Evolutionary conservation across 163 green algal genomes (phyloP).

Genomic region (Volvox carteri): DNA sequence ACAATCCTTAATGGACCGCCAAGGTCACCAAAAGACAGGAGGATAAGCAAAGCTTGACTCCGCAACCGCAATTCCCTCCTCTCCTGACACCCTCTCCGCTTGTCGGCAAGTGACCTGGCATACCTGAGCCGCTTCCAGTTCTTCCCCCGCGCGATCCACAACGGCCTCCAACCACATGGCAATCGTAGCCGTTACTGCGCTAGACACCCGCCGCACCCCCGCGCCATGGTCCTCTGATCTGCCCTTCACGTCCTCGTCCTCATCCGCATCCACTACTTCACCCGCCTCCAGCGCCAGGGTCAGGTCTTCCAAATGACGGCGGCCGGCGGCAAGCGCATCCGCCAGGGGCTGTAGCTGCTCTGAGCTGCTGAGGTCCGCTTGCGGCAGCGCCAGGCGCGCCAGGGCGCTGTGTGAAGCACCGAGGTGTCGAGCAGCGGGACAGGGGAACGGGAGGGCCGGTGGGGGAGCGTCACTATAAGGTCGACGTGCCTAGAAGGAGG

Average conservation of each 20-base stretch:
- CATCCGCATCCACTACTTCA: not conserved
- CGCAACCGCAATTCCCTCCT: too few species aligned
- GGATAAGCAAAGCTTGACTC: too few species aligned
- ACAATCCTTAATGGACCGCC: too few species aligned
- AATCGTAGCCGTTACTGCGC: conserved; percentile 1
- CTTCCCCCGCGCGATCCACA: not conserved
- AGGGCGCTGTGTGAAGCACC: conserved; percentile 31
- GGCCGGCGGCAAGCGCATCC: not conserved
- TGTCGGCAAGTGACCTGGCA: too few species aligned
- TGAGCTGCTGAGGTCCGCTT: not conserved
- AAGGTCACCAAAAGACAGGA: too few species aligned
- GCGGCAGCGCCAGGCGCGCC: not conserved
- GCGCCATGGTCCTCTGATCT: not conserved
- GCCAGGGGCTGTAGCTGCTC: conserved; percentile 24
- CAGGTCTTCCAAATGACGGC: conserved; percentile 17
- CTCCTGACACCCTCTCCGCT: too few species aligned
- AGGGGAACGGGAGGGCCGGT: too few species aligned
- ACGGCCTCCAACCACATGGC: conserved; percentile 28
- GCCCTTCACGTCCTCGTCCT: not conserved
- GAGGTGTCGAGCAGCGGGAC: too few species aligned
- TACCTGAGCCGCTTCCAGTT: conserved; percentile 36
- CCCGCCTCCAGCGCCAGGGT: conserved; percentile 27
- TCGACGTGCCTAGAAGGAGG: too few species aligned
- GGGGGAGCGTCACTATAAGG: too few species aligned
- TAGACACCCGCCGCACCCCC: not conserved